phyloP scores from a whole-genome alignment of 2,329 filamentous ascomycete species.

The Cladosporium cucumerinum region DNA sequence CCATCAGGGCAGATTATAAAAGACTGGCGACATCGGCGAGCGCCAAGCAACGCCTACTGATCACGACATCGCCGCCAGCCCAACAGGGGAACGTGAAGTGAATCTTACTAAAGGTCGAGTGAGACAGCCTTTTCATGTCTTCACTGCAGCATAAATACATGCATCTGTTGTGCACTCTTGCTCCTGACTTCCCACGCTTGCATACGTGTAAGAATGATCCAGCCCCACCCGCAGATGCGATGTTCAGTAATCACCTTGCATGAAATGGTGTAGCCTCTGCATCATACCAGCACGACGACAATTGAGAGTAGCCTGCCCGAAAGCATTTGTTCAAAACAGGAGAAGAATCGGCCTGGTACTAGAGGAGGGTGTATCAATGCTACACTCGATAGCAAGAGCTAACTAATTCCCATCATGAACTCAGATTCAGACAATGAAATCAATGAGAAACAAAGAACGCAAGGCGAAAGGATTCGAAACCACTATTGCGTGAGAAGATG shows the following conservation, averaged over 20 bases:
- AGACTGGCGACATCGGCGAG: background rate
- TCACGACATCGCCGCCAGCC: background rate
- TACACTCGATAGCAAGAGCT: background rate
- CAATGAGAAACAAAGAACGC: background rate
- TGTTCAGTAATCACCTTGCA: background rate
- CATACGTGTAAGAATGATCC: background rate
- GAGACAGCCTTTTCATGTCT: background rate
- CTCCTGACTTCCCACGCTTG: background rate
- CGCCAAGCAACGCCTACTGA: background rate
- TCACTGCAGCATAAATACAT: background rate
- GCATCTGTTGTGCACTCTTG: background rate
- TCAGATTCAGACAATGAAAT: background rate
- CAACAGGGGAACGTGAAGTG: background rate
- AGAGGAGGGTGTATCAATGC: too few relatives aligned
- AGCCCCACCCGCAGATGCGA: background rate
- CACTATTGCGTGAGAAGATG: background rate
- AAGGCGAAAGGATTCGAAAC: background rate
- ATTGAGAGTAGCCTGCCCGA: background rate
- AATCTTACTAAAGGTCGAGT: background rate
- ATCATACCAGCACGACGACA: background rate
- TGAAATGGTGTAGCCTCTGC: background rate
- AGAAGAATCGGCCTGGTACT: background rate
- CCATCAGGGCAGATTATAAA: background rate
- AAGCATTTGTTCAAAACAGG: background rate
- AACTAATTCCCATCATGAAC: background rate